Evolutionary conservation across 2,329 filamentous ascomycete species (phyloP), one percentile per base, ranked within the genome.

Genomic region (Xylaria digitata): DNA sequence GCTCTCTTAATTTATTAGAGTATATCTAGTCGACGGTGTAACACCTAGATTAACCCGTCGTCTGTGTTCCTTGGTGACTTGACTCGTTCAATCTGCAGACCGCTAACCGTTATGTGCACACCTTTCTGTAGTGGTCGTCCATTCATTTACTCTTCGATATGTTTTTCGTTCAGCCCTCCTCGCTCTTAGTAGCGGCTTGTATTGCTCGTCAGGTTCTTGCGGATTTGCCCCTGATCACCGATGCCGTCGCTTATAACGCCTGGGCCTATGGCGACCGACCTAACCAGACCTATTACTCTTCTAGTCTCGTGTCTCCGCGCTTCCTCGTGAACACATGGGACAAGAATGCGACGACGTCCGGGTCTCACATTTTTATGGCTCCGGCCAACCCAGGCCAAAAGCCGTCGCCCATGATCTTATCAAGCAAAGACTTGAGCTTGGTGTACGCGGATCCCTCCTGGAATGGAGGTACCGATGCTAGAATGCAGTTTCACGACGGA

Each of bases 401-500:
- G 6, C 32, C 53, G 15, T 50, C 68, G 0, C 73, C 73, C 21
- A 70, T 76, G 45, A 75, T 76, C 46, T 57, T 75, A 17, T 71
- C 71, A 30, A 66, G 63, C 21, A 57, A 62, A 6, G 75, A 75
- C 19, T 59, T 73, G 57, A 74, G 73, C 42, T 64, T 76, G 13
- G 75, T 76, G 0, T 76, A 75, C 56, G 68, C 67, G 3, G 71
- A 73, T 56, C 65, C 69, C 50, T 48, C 26, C 9, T 74, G 71
- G 65, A 60, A 69, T 40, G 70, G 66, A 11, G 70, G 67, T 13
- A 73, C 63, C 13, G 66, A 71, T n/a, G 52, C 67, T 4, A 53
- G 76, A 42, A 73, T 77, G 15, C 77, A 79, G 61, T 66, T 65
- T 6, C 72, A 79, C 63, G 72, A 78, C 42, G 76, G 77, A 13